Evolutionary conservation across 306 rosid genomes (phyloP).

Genomic region (Cucumis hystrix): DNA sequence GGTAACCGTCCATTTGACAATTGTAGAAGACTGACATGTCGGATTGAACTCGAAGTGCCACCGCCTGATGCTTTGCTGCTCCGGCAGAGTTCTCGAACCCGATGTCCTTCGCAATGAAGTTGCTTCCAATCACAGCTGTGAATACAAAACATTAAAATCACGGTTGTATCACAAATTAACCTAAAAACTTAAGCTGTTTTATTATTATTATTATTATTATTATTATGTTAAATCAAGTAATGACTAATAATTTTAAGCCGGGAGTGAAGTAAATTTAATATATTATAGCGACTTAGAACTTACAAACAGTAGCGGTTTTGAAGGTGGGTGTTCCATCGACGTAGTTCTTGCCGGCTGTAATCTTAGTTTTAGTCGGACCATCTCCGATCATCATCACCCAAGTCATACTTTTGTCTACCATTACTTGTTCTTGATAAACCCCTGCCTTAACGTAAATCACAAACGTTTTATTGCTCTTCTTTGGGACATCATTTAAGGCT

Average conservation of each 20-base stretch:
- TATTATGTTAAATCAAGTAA: too few species aligned
- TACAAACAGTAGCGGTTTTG: slow-evolving; percentile 50
- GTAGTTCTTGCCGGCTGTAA: slow-evolving; percentile 31
- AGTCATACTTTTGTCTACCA: slow-evolving; percentile 16
- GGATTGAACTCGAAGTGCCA: slow-evolving; percentile 32
- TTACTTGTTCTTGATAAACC: slow-evolving; percentile 30
- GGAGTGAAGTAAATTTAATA: too few species aligned
- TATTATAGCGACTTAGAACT: neutral
- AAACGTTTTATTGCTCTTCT: slow-evolving; percentile 21
- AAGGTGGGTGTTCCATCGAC: slow-evolving; percentile 35
- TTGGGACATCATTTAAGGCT: slow-evolving; percentile 41
- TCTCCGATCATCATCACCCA: slow-evolving; percentile 51
- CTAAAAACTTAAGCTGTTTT: too few species aligned
- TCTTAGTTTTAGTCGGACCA: slow-evolving; percentile 50
- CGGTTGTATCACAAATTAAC: too few species aligned
- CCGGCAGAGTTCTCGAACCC: slow-evolving; percentile 58
- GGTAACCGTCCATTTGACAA: slow-evolving; percentile 41
- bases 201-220: too few species aligned
- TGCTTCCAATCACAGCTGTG: slow-evolving; percentile 35
- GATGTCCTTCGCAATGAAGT: slow-evolving; percentile 46
- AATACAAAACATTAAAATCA: neutral
- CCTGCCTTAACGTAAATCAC: slow-evolving; percentile 67
- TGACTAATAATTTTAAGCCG: too few species aligned
- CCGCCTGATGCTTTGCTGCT: slow-evolving; percentile 31
- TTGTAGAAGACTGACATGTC: slow-evolving; percentile 35